These are phyloP conservation scores for Coemansia sp. DNA, from an alignment of 192 early-diverging fungal genomes.

Conservation along the genomic window DNA sequence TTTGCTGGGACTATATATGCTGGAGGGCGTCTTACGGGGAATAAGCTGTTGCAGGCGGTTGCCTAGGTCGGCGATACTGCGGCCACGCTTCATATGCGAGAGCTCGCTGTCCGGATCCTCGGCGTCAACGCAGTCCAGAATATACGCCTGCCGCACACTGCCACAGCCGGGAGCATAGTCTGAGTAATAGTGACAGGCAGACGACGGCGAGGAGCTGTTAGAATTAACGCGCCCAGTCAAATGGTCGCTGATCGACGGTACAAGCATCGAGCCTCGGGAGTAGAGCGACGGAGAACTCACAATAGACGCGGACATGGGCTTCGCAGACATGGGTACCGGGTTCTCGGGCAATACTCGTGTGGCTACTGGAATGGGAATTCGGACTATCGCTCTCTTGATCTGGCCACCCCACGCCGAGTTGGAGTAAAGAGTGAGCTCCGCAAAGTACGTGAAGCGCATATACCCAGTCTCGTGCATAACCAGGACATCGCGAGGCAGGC, in stretches of 20 bases:
- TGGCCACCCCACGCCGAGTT: constrained; percentile 41
- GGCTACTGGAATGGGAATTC: constrained; percentile 39
- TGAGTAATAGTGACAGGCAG: background rate
- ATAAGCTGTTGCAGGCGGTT: constrained; percentile 43
- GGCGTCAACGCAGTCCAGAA: background rate
- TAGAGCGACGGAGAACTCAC: constrained; percentile 4
- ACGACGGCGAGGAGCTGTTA: background rate
- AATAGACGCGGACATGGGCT: background rate
- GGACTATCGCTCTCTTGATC: constrained; percentile 11
- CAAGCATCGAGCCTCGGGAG: constrained; percentile 1
- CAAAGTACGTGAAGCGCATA: constrained; percentile 37
- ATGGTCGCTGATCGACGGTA: background rate
- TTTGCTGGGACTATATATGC: background rate
- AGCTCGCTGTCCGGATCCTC: constrained; percentile 8
- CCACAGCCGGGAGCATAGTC: background rate
- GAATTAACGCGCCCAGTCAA: background rate
- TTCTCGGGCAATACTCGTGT: constrained; percentile 29
- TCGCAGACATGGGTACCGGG: background rate
- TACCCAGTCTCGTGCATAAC: constrained; percentile 43
- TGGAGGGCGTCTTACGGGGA: constrained; percentile 30
- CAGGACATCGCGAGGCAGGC: constrained; percentile 18
- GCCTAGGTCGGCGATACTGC: constrained; percentile 41
- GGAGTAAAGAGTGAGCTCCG: constrained; percentile 22
- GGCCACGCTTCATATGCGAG: constrained; percentile 17
- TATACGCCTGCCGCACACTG: background rate